Evolutionary conservation across 352 stramenopile species (phyloP), one percentile per base, ranked within the genome.

Genomic region (Pythium diclinum): DNA sequence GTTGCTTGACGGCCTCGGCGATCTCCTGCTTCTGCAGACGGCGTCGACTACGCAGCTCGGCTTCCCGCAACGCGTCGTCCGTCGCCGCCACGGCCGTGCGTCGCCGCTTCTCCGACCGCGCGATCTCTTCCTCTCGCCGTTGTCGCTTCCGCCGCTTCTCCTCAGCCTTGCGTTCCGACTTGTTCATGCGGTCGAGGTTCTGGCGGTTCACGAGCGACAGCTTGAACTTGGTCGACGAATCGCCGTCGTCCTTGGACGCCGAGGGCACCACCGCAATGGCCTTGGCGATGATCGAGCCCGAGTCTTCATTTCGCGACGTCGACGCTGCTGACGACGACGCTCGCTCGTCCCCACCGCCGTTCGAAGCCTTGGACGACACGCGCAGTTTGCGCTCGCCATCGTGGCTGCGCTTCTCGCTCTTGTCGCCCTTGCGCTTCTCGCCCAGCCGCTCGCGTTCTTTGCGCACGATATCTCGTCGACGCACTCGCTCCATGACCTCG

Each of bases 121-220:
- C 85, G n/a, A 91, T 79, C 63, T 94, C 85, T 65, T 94, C 83
- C 68, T 94, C 87, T 2, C 83, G 80, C 7, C 83, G 72, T 10
- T 68, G 71, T 19, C 81, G 81, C 60, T 94, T 95, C 28, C 85
- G 85, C 9, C 81, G 75, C 63, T 92, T 91, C 62, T 95, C 85
- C 72, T 95, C 87, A 3, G 85, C 82, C 52, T 95, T 95, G 21
- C 87, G 87, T 68, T 94, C 85, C 47, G 81, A 85, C 34, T 95
- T 95, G 65, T 85, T 93, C 80, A 91, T 90, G 8, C 80, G 78
- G 28, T 91, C 81, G 60, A 90, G 68, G 36, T 79, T 89, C 9
- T 73, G 70, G 49, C 81, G 82, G 36, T 75, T 88, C 60, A 87
- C 83, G n/a, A 91, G 73, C 52, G 85, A 76, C 21, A 92, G 62